These are phyloP conservation scores for Amanita pseudoporphyria DNA, from an alignment of 768 basidiomycete species.

Conservation along the genomic window DNA sequence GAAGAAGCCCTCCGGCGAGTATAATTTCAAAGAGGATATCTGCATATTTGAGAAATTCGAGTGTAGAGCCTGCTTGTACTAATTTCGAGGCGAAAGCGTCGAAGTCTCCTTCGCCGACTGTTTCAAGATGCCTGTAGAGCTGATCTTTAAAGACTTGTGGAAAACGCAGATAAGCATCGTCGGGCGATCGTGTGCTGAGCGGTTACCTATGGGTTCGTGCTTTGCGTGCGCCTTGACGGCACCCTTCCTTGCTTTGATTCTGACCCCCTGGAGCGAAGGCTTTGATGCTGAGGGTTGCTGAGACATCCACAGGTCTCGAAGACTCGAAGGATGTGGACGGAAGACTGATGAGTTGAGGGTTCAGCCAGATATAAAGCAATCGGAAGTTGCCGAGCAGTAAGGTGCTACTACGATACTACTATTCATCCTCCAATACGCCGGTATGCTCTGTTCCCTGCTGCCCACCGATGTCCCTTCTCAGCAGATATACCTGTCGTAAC, in stretches of 20 bases:
- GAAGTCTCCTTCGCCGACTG: conserved; percentile 70
- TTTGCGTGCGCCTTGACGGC: conserved; percentile 88
- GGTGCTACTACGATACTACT: neutral
- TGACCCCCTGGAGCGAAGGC: conserved; percentile 88
- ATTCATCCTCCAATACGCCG: conserved; percentile 21
- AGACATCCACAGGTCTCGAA: conserved; percentile 70
- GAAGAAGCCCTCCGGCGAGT: conserved; percentile 90
- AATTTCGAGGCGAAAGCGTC: conserved; percentile 77
- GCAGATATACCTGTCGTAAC: conserved; percentile 56
- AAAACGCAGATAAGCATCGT: conserved; percentile 6
- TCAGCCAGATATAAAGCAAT: neutral
- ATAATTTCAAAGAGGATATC: conserved; percentile 94
- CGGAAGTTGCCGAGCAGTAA: conserved; percentile 5
- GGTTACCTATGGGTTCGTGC: conserved; percentile 74
- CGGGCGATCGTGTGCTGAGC: conserved; percentile 5
- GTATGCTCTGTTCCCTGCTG: conserved; percentile 68
- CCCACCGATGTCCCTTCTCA: conserved; percentile 58
- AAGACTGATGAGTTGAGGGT: neutral
- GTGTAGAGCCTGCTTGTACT: conserved; percentile 82
- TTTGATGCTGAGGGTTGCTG: conserved; percentile 75
- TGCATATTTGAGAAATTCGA: conserved; percentile 97
- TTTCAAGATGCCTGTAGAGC: conserved; percentile 84
- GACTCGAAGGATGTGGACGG: conserved; percentile 4
- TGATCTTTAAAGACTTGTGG: conserved; percentile 82
- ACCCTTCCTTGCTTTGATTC: conserved; percentile 90